Evolutionary conservation across 495 filamentous ascomycete genomes (phyloP).

Genomic region (Penicillium longicatenatum): DNA sequence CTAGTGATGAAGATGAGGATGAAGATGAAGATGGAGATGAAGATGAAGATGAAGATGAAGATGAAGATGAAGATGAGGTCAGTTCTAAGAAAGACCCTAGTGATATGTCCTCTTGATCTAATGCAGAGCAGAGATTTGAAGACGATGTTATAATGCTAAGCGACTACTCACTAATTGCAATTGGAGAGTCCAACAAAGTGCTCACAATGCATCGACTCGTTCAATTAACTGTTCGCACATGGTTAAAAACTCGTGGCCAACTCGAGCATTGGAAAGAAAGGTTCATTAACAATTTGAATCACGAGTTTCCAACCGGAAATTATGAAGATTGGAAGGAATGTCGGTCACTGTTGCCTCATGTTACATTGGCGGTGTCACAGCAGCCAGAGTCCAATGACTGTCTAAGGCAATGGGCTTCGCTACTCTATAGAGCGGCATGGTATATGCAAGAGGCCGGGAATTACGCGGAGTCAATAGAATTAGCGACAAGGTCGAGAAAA

Average conservation of each 20-base stretch:
- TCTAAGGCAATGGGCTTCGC: constrained; percentile 1
- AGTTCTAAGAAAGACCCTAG: too few species aligned
- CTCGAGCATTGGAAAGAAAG: constrained; percentile 28
- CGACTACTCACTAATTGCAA: constrained; percentile 14
- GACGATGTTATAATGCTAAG: constrained; percentile 4
- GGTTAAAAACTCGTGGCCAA: constrained; percentile 25
- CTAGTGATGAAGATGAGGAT: background rate
- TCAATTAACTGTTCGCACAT: background rate
- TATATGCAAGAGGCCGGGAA: constrained; percentile 3
- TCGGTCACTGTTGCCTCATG: constrained; percentile 10
- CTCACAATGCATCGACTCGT: constrained; percentile 19
- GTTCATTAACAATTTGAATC: constrained; percentile 3
- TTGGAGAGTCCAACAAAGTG: background rate
- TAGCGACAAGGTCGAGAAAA: constrained; percentile 8
- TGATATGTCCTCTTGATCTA: background rate
- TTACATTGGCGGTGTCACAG: constrained; percentile 8
- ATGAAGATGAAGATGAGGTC: too few species aligned
- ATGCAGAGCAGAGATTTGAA: constrained; percentile 2
- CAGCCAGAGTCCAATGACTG: constrained; percentile 3
- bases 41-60: too few species aligned
- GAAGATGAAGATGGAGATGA: too few species aligned
- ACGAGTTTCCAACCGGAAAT: constrained; percentile 2
- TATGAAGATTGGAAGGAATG: constrained; percentile 11
- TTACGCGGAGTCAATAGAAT: background rate
- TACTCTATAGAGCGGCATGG: constrained; percentile 7